phyloP scores from a whole-genome alignment of 2,329 filamentous ascomycete species.

The Colletotrichum sublineola region DNA sequence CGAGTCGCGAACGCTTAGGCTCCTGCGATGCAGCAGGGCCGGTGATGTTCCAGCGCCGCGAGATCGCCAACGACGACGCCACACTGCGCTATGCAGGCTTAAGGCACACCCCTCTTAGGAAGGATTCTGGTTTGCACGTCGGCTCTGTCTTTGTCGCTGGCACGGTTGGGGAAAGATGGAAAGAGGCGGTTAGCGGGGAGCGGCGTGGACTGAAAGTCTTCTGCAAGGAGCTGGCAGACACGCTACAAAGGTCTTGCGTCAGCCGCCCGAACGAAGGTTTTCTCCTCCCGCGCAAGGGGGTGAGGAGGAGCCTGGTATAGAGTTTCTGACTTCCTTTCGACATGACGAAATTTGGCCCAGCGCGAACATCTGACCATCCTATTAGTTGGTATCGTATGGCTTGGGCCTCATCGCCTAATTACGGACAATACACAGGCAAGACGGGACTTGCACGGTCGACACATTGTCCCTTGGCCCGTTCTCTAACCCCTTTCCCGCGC shows the following conservation, averaged over 20 bases:
- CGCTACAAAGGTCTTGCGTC: background rate
- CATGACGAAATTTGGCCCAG: background rate
- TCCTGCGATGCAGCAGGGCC: background rate
- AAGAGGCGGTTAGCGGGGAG: background rate
- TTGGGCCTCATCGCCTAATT: background rate
- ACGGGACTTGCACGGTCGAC: background rate
- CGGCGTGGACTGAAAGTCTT: background rate
- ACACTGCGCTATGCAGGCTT: background rate
- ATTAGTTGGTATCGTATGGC: background rate
- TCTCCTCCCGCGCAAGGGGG: background rate
- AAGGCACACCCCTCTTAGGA: background rate
- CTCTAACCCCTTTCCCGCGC: too few relatives aligned
- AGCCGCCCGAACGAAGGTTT: conserved; percentile 7
- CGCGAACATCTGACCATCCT: background rate
- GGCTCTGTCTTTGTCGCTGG: background rate
- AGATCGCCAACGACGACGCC: background rate
- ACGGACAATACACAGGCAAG: background rate
- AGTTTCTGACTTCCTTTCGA: background rate
- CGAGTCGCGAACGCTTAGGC: background rate
- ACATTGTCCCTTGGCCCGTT: background rate
- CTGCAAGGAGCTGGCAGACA: background rate
- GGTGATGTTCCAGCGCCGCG: background rate
- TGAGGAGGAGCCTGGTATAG: background rate
- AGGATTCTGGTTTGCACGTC: background rate
- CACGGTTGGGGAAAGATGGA: conserved; percentile 8